Evolutionary conservation across 371 early-diverging fungal genomes (phyloP).

Genomic region (Mortierella sp.): DNA sequence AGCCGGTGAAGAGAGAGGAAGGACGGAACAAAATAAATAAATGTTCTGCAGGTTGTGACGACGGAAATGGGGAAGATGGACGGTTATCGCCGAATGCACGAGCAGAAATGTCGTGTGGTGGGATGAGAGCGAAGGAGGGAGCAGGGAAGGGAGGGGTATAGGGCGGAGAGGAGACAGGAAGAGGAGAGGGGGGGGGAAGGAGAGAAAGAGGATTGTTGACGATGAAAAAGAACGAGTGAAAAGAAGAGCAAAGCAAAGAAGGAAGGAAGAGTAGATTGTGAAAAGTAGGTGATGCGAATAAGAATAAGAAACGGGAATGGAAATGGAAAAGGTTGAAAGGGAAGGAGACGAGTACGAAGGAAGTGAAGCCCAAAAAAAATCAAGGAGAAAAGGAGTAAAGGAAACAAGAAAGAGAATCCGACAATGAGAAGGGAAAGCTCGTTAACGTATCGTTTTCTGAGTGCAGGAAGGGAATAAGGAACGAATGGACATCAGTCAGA

Average conservation of each 20-base stretch:
- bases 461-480: constrained; percentile 13
- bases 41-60: background rate
- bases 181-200: background rate
- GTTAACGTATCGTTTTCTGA: constrained; percentile 4
- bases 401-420: background rate
- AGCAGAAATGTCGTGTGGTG: background rate
- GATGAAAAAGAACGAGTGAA: background rate
- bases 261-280: background rate
- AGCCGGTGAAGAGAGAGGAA: background rate
- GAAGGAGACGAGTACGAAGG: background rate
- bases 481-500: background rate
- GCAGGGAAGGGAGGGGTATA: background rate
- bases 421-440: background rate
- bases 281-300: too few species aligned
- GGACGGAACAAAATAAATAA: background rate
- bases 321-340: background rate
- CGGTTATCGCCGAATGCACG: constrained; percentile 2
- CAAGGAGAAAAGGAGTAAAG: background rate
- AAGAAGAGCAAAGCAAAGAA: background rate
- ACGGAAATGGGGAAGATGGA: background rate
- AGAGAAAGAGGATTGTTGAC: background rate
- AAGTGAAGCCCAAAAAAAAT: background rate
- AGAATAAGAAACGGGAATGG: background rate
- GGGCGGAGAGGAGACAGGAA: background rate
- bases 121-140: background rate